These are phyloP conservation scores for Chalara sp. DNA, from an alignment of 2,329 filamentous ascomycete species.

Conservation along the genomic window DNA sequence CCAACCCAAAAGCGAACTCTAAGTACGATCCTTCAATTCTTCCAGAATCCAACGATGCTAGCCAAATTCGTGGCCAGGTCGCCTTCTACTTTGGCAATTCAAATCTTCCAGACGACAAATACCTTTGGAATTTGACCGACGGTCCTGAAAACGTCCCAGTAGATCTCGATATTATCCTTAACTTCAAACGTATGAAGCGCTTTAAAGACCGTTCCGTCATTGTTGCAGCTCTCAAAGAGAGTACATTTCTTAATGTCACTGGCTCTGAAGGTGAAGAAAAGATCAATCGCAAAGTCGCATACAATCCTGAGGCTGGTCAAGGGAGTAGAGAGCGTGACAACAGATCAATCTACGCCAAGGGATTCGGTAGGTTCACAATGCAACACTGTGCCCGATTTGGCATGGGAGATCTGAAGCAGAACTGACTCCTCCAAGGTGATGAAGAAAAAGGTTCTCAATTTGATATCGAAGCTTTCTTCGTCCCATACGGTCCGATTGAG, in stretches of 20 bases:
- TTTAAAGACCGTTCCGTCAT: slow-evolving; percentile 86
- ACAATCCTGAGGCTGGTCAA: slow-evolving; percentile 50
- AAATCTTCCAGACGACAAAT: slow-evolving; percentile 84
- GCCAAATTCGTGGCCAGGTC: slow-evolving; percentile 62
- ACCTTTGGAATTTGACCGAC: slow-evolving; percentile 71
- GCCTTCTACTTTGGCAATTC: slow-evolving; percentile 92
- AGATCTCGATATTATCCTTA: slow-evolving; percentile 67
- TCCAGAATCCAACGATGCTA: slow-evolving; percentile 53
- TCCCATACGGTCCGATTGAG: slow-evolving; percentile 70
- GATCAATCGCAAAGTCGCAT: slow-evolving; percentile 71
- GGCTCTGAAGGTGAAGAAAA: slow-evolving; percentile 67
- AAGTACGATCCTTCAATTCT: slow-evolving; percentile 50
- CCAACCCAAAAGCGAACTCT: slow-evolving; percentile 34
- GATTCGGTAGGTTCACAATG: slow-evolving; percentile 55
- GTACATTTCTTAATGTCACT: slow-evolving; percentile 63
- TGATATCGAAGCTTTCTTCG: slow-evolving; percentile 89
- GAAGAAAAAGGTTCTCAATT: slow-evolving; percentile 83
- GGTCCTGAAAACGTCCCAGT: slow-evolving; percentile 79
- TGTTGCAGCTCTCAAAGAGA: slow-evolving; percentile 75
- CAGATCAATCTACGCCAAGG: slow-evolving; percentile 84
- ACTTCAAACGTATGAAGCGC: slow-evolving; percentile 91
- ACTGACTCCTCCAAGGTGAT: slow-evolving; percentile 28
- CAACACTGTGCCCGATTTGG: background rate
- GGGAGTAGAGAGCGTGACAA: slow-evolving; percentile 54
- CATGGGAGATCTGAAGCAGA: background rate